Evolutionary conservation across 1,139 yeast genomes (phyloP).

Genomic region (Nematodospora anomalae): DNA sequence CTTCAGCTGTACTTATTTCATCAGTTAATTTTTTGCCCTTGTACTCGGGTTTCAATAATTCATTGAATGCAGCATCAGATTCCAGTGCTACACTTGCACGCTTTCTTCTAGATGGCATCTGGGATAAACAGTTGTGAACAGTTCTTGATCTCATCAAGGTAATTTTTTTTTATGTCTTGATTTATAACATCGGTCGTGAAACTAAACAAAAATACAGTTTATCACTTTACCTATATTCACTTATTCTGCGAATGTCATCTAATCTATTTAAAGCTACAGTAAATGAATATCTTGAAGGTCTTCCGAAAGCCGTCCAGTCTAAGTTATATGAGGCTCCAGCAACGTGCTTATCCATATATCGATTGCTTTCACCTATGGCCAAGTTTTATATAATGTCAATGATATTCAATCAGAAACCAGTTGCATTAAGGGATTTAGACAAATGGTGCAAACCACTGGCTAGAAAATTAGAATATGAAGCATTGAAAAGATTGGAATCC

Average conservation of each 20-base stretch:
- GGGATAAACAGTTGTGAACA: background rate
- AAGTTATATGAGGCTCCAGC: slow-evolving; percentile 82
- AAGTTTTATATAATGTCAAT: slow-evolving; percentile 86
- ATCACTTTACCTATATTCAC: too few relatives aligned
- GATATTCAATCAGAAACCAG: slow-evolving; percentile 77
- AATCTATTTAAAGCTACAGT: slow-evolving; percentile 71
- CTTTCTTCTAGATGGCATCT: slow-evolving; percentile 21
- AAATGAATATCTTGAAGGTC: slow-evolving; percentile 83
- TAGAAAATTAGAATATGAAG: slow-evolving; percentile 64
- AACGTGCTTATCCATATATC: slow-evolving; percentile 86
- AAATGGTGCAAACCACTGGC: slow-evolving; percentile 69
- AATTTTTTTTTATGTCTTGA: slow-evolving; percentile 2
- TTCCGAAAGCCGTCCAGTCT: slow-evolving; percentile 80
- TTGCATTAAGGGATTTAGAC: slow-evolving; percentile 66
- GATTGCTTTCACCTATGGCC: slow-evolving; percentile 85
- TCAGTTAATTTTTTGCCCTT: slow-evolving; percentile 86
- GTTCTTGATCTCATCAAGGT: slow-evolving; percentile 10
- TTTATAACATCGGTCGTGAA: background rate
- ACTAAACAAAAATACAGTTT: too few relatives aligned
- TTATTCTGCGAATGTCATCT: slow-evolving; percentile 36
- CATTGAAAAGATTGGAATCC: slow-evolving; percentile 72
- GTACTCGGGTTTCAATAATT: slow-evolving; percentile 74
- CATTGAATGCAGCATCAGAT: slow-evolving; percentile 62
- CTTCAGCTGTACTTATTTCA: slow-evolving; percentile 84
- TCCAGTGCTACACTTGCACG: slow-evolving; percentile 17